These are phyloP conservation scores for Globisporangium canariense DNA, from an alignment of 352 stramenopile genomes.

Conservation along the genomic window DNA sequence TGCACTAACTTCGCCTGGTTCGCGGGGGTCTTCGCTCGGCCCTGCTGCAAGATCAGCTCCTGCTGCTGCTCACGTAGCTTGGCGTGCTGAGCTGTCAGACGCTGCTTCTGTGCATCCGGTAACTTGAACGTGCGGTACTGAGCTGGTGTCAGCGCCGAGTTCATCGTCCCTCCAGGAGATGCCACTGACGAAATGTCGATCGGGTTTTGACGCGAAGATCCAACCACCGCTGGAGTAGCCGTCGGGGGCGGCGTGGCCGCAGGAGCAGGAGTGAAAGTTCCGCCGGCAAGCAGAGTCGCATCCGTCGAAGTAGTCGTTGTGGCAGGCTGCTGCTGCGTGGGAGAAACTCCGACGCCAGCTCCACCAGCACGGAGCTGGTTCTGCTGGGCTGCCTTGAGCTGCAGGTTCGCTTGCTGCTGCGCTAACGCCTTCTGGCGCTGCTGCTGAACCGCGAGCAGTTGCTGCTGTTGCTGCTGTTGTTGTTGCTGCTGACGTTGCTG, in stretches of 20 bases:
- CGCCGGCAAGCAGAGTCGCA: constrained; percentile 14
- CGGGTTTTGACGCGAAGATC: constrained; percentile 38
- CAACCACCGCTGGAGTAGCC: constrained; percentile 24
- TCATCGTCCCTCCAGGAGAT: constrained; percentile 28
- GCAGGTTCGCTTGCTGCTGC: constrained; percentile 40
- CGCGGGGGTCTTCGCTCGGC: constrained; percentile 60
- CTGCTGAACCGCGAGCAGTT: constrained; percentile 35
- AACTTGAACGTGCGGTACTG: constrained; percentile 80
- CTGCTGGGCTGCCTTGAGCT: constrained; percentile 31
- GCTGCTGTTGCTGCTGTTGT: constrained; percentile 28
- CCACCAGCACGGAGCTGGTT: constrained; percentile 28
- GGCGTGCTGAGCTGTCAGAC: constrained; percentile 61
- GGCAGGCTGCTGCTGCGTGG: constrained; percentile 18
- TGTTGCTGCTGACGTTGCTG: constrained; percentile 37
- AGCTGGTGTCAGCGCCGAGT: constrained; percentile 47
- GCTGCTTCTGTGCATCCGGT: constrained; percentile 58
- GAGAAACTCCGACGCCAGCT: constrained; percentile 5
- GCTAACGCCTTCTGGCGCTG: constrained; percentile 24
- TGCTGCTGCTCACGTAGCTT: constrained; percentile 78
- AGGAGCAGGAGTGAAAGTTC: constrained; percentile 7
- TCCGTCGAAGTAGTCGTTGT: constrained; percentile 12
- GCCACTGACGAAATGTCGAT: constrained; percentile 41
- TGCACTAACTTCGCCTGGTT: constrained; percentile 72
- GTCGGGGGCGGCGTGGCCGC: constrained; percentile 3
- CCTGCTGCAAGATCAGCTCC: constrained; percentile 75